Evolutionary conservation across 352 stramenopile genomes (phyloP).

Genomic region (Globisporangium cystogenes): DNA sequence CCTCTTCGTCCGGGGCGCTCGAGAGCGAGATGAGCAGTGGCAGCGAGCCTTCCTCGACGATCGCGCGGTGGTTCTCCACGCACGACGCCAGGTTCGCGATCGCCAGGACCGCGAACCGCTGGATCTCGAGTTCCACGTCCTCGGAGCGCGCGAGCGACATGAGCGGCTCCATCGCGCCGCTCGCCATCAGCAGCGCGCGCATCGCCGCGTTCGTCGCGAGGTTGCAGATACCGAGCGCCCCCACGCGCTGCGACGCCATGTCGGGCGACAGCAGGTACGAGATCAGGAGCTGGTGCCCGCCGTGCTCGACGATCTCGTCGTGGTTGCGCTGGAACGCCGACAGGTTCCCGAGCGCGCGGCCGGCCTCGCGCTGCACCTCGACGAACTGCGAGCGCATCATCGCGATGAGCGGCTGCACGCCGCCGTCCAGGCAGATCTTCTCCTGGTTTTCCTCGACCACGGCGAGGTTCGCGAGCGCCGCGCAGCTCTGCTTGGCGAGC

Average conservation of each 20-base stretch:
- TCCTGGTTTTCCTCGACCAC: constrained; percentile 95
- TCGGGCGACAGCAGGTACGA: constrained; percentile 95
- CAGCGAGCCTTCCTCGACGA: constrained; percentile 93
- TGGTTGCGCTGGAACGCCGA: constrained; percentile 88
- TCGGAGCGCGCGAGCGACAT: constrained; percentile 93
- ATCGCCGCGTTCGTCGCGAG: constrained; percentile 90
- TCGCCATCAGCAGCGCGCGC: constrained; percentile 90
- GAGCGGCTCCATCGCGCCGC: constrained; percentile 92
- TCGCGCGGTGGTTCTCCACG: constrained; percentile 91
- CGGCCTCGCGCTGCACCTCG: constrained; percentile 90
- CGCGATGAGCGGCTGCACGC: constrained; percentile 87
- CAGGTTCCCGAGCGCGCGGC: constrained; percentile 91
- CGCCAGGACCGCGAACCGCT: constrained; percentile 90
- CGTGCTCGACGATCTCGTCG: constrained; percentile 88
- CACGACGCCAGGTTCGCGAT: constrained; percentile 94
- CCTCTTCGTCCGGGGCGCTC: constrained; percentile 91
- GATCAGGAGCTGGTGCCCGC: constrained; percentile 93
- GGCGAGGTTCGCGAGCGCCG: constrained; percentile 92
- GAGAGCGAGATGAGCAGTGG: constrained; percentile 94
- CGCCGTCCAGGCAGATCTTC: constrained; percentile 91
- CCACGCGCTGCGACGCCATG: constrained; percentile 91
- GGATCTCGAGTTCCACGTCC: constrained; percentile 94
- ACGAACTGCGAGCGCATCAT: constrained; percentile 96
- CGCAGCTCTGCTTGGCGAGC: constrained; percentile 87
- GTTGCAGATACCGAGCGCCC: constrained; percentile 93